Conservation (phyloP, 139 green algal species). For the Auxenochlorella pyrenoidosa region DNA sequence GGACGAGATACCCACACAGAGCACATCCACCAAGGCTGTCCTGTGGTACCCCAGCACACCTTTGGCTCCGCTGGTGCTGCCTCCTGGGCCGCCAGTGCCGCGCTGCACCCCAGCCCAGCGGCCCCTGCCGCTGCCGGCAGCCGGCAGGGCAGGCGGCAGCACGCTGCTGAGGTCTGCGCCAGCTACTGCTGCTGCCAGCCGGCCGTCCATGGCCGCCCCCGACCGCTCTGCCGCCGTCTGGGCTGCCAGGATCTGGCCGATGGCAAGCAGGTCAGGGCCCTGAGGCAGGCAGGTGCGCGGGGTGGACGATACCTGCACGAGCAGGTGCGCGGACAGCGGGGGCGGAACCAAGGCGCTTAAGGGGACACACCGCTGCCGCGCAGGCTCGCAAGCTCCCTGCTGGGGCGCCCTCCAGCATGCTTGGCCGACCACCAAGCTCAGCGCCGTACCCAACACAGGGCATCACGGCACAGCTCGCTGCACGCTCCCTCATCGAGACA, state of each 20-base stretch:
- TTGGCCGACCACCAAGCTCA: too few species aligned
- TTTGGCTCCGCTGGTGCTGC: not conserved
- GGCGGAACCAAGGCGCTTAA: too few species aligned
- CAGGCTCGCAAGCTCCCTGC: too few species aligned
- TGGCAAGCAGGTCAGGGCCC: slow-evolving; percentile 30
- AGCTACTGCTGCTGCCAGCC: slow-evolving; percentile 19
- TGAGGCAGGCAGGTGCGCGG: slow-evolving; percentile 40
- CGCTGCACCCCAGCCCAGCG: slow-evolving; percentile 20
- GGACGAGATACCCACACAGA: too few species aligned
- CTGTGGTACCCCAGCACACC: not conserved
- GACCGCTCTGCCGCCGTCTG: slow-evolving; percentile 18
- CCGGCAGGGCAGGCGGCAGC: not conserved
- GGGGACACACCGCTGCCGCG: too few species aligned
- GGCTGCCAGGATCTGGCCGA: slow-evolving; percentile 33
- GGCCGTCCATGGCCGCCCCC: not conserved
- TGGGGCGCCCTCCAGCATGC: too few species aligned
- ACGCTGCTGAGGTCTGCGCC: not conserved
- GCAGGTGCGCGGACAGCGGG: not conserved
- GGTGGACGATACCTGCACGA: slow-evolving; percentile 20
- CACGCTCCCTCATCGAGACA: too few species aligned
- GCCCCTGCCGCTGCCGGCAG: not conserved
- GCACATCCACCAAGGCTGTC: too few species aligned
- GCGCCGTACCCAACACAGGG: too few species aligned
- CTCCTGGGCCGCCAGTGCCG: not conserved
- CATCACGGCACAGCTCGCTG: too few species aligned